Evolutionary conservation across 495 filamentous ascomycete genomes (phyloP), one percentile per base, ranked within the genome.

Genomic region (Arthonia radiata): DNA sequence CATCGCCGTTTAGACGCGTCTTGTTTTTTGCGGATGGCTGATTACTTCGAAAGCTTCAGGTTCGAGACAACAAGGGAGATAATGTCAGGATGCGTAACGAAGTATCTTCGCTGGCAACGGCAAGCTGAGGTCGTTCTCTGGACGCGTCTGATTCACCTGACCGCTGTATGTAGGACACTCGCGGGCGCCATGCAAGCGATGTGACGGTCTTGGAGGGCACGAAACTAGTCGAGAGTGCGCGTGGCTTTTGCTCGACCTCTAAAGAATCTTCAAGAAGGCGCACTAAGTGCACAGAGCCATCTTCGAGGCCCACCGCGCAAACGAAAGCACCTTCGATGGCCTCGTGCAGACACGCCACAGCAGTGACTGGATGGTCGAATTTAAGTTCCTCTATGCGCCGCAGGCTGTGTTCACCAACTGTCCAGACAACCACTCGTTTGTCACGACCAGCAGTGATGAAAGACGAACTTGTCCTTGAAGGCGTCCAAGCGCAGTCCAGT

Each of bases 21-120:
- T n/a, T n/a, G n/a, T n/a, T n/a, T n/a, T n/a, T n/a, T n/a, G n/a
- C n/a, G n/a, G n/a, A n/a, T n/a, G n/a, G n/a, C n/a, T n/a, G n/a
- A n/a, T n/a, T n/a, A n/a, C n/a, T n/a, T n/a, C n/a, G n/a, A n/a
- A n/a, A n/a, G n/a, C n/a, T n/a, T n/a, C n/a, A n/a, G n/a, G n/a
- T n/a, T n/a, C n/a, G n/a, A n/a, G n/a, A n/a, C n/a, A n/a, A n/a
- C n/a, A n/a, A n/a, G n/a, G n/a, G n/a, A n/a, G n/a, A n/a, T n/a
- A n/a, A n/a, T n/a, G n/a, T n/a, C n/a, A n/a, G n/a, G 44, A 92
- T 56, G 34, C 78, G 59, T 18, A 80, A 52, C 26, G 79, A 81
- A 24, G 60, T 61, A 46, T 93, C 82, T 42, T 83, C 79, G 31
- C 79, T 82, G 22, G 71, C 71, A 31, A 89, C 59, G 4, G 75